These are phyloP conservation scores for Pyricularia sp. DNA, from an alignment of 2,329 filamentous ascomycete genomes.

Conservation along the genomic window DNA sequence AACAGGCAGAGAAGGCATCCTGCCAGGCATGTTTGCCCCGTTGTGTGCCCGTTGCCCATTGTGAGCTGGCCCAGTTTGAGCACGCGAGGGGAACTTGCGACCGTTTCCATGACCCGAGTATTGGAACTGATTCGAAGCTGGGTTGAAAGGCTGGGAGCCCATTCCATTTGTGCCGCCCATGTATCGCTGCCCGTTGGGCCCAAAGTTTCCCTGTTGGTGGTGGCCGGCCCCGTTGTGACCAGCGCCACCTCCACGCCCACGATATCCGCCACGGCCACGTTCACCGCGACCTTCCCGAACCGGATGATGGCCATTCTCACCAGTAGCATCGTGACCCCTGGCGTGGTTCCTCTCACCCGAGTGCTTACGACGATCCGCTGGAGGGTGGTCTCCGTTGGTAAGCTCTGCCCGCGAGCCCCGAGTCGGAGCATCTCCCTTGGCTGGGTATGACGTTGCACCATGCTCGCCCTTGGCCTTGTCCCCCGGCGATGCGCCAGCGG, in stretches of 20 bases:
- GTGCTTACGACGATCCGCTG: not conserved
- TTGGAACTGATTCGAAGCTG: not conserved
- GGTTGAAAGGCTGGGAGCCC: conserved; percentile 6
- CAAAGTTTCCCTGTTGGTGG: conserved; percentile 3
- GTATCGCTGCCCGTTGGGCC: conserved; percentile 7
- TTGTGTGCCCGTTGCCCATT: conserved; percentile 1
- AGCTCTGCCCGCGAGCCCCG: conserved; percentile 1
- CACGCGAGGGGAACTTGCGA: conserved; percentile 1
- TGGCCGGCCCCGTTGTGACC: not conserved
- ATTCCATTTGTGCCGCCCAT: conserved; percentile 11
- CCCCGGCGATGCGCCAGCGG: conserved; percentile 15
- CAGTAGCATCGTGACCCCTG: not conserved
- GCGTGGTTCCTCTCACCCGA: conserved; percentile 1
- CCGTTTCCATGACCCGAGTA: conserved; percentile 2
- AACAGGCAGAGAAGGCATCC: conserved; percentile 3
- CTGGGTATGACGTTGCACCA: not conserved
- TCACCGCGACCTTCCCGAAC: conserved; percentile 2
- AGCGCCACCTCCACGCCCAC: conserved; percentile 1
- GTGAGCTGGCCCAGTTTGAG: conserved; percentile 2
- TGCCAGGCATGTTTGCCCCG: not conserved
- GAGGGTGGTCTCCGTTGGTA: conserved; percentile 1
- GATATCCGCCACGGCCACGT: conserved; percentile 2
- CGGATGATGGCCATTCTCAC: not conserved
- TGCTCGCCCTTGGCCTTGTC: conserved; percentile 29
- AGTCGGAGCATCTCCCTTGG: not conserved